A percentile compares a stretch with the other conserved stretches of the same genome.
phyloP scores from a whole-genome alignment of 768 basidiomycete species.

The Russula sp. region DNA sequence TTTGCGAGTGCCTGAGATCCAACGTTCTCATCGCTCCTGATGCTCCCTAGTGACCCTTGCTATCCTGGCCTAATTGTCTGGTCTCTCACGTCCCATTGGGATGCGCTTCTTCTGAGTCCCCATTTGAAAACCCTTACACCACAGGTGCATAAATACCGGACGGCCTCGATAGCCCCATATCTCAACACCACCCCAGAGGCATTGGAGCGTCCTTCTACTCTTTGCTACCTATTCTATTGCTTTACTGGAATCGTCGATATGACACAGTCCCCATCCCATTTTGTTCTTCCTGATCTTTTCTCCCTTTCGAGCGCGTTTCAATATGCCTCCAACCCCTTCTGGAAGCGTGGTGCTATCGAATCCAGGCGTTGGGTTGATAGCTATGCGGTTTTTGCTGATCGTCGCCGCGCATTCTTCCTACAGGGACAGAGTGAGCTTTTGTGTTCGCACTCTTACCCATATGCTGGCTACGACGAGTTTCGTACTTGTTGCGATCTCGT shows the following conservation, averaged over 20 bases:
- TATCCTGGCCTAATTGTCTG: not conserved
- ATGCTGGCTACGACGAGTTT: constrained; percentile 54
- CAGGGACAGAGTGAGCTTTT: constrained; percentile 60
- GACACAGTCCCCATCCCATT: constrained; percentile 30
- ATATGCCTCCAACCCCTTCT: constrained; percentile 55
- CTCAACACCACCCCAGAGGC: constrained; percentile 2
- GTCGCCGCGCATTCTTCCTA: constrained; percentile 61
- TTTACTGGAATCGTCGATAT: constrained; percentile 11
- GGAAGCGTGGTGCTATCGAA: constrained; percentile 52
- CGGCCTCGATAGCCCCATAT: not conserved
- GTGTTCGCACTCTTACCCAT: constrained; percentile 59
- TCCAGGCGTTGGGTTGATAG: constrained; percentile 62
- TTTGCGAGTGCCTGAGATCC: constrained; percentile 13
- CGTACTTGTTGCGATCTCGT: constrained; percentile 63
- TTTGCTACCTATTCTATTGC: not conserved
- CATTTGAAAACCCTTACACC: constrained; percentile 1
- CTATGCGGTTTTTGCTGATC: constrained; percentile 55
- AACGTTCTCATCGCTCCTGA: not conserved
- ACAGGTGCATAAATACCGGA: constrained; percentile 20
- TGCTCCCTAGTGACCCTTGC: not conserved
- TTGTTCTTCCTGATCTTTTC: constrained; percentile 57
- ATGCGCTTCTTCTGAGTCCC: constrained; percentile 1
- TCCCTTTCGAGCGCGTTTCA: constrained; percentile 43
- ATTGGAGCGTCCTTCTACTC: not conserved
- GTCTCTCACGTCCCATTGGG: constrained; percentile 15